phyloP scores from a whole-genome alignment of 2,329 filamentous ascomycete genomes.

The Periconia digitata region DNA sequence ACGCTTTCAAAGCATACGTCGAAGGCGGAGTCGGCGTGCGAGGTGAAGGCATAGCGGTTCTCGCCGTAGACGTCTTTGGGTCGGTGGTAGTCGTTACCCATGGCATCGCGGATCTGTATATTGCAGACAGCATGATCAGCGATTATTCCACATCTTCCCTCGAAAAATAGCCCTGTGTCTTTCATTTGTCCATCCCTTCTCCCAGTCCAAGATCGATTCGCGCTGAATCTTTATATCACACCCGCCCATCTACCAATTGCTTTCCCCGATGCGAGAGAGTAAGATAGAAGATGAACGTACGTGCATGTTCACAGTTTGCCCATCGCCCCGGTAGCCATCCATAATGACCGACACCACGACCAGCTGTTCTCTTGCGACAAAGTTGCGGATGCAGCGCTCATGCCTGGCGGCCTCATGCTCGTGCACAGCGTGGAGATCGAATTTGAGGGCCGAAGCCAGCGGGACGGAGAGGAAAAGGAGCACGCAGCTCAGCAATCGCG shows the following conservation, averaged over 20 bases:
- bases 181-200: background rate
- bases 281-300: conserved; percentile 55
- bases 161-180: background rate
- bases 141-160: background rate
- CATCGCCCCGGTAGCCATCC: conserved; percentile 84
- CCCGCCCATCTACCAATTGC: too few relatives aligned
- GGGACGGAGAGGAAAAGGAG: conserved; percentile 46
- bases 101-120: conserved; percentile 90
- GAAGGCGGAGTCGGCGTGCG: conserved; percentile 86
- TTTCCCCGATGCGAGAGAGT: background rate
- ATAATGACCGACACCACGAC: conserved; percentile 93
- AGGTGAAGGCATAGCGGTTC: conserved; percentile 90
- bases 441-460: conserved; percentile 73
- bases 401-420: conserved; percentile 64
- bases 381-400: conserved; percentile 94
- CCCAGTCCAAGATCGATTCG: background rate
- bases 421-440: conserved; percentile 77
- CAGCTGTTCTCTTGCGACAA: conserved; percentile 85
- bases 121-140: conserved; percentile 8
- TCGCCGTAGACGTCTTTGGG: conserved; percentile 91
- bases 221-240: background rate
- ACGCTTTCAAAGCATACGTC: conserved; percentile 96
- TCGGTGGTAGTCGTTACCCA: conserved; percentile 93
- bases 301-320: conserved; percentile 91
- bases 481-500: conserved; percentile 29